Conservation (phyloP, 192 early-diverging fungal genomes). For the Coemansia sp. region DNA sequence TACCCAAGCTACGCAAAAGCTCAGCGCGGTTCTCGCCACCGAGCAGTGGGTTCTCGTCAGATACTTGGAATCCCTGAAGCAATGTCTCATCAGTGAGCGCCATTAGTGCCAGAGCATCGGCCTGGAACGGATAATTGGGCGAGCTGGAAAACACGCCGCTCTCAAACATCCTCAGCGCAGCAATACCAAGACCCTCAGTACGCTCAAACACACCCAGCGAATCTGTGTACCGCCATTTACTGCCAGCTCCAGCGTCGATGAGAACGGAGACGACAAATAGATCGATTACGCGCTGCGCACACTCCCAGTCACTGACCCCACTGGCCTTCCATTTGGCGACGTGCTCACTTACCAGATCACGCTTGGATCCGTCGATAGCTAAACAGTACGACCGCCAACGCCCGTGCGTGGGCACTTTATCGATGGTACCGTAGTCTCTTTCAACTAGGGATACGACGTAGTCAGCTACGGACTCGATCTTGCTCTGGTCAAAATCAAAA, state of each 20-base stretch:
- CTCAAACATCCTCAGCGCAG: conserved; percentile 83
- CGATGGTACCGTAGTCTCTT: conserved; percentile 68
- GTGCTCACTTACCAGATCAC: conserved; percentile 56
- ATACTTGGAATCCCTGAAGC: conserved; percentile 76
- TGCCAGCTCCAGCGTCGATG: conserved; percentile 91
- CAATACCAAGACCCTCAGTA: conserved; percentile 87
- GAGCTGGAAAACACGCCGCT: conserved; percentile 74
- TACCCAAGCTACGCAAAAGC: conserved; percentile 69
- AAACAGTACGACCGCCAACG: conserved; percentile 81
- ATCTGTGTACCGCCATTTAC: conserved; percentile 75
- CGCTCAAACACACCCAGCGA: conserved; percentile 58
- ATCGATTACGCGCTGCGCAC: conserved; percentile 75
- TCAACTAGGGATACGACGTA: conserved; percentile 67
- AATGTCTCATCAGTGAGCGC: conserved; percentile 30
- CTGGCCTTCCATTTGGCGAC: conserved; percentile 29
- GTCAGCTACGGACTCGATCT: conserved; percentile 69
- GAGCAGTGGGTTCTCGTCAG: conserved; percentile 74
- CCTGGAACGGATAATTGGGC: conserved; percentile 61
- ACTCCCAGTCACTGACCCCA: conserved; percentile 47
- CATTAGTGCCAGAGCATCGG: conserved; percentile 60
- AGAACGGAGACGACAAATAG: conserved; percentile 89
- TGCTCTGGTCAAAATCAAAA: conserved; percentile 71
- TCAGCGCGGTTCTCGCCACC: conserved; percentile 77
- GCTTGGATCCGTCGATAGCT: conserved; percentile 55
- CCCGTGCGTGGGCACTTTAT: conserved; percentile 83